phyloP scores from a whole-genome alignment of 345 rosid genomes.

The Bruguiera sexangula region DNA sequence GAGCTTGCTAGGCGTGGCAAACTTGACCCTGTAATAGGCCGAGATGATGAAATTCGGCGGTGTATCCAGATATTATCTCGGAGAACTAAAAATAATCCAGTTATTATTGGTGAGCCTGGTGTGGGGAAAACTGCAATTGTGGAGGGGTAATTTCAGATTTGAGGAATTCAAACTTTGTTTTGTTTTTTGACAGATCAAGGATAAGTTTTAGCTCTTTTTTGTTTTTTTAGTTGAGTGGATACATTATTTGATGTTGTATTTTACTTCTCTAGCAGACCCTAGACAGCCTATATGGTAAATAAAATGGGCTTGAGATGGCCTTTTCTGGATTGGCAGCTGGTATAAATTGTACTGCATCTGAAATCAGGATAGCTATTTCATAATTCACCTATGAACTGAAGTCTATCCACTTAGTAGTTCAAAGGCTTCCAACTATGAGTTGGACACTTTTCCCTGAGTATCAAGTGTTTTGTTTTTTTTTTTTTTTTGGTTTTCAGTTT shows the following conservation, averaged over 20 bases:
- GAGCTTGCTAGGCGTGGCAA: conserved; percentile 90
- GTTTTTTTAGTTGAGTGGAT: too few species aligned
- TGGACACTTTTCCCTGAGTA: neutral
- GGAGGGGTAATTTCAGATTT: conserved; percentile 54
- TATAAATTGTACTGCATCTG: too few species aligned
- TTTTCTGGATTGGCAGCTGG: too few species aligned
- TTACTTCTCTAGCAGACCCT: neutral
- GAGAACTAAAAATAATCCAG: conserved; percentile 94
- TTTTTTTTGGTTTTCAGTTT: neutral
- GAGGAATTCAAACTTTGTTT: neutral
- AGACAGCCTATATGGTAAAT: too few species aligned
- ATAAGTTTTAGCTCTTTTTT: neutral
- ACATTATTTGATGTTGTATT: neutral
- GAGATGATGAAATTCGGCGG: conserved; percentile 86
- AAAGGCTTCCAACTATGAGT: neutral
- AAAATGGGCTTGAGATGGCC: too few species aligned
- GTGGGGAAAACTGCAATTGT: conserved; percentile 95
- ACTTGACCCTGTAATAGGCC: conserved; percentile 91
- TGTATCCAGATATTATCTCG: conserved; percentile 84
- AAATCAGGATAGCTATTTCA: too few species aligned
- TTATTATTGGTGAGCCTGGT: conserved; percentile 93
- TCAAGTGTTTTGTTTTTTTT: too few species aligned
- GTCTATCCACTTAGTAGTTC: neutral
- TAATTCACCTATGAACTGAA: neutral
- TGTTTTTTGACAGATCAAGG: neutral